Evolutionary conservation across 306 rosid species (phyloP).

Genomic region (Luffa acutangula): DNA sequence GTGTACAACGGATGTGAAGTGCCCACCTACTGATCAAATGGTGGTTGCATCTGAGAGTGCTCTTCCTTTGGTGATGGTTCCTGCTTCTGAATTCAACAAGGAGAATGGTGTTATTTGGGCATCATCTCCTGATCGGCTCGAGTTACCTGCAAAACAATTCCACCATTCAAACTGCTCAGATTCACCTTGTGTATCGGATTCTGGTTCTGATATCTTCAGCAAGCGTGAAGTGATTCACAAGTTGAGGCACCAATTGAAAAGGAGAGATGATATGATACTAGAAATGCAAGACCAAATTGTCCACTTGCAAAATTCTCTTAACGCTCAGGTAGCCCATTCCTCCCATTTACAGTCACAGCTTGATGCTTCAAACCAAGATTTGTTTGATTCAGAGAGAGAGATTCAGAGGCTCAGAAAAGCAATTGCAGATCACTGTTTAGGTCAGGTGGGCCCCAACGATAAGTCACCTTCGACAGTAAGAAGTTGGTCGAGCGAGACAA

Average conservation of each 20-base stretch:
- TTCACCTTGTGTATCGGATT: conserved; percentile 90
- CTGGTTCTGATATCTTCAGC: conserved; percentile 86
- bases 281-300: conserved; percentile 97
- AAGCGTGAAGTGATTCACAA: conserved; percentile 92
- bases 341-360: conserved; percentile 75
- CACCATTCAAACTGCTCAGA: conserved; percentile 85
- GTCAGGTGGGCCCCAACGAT: conserved; percentile 25
- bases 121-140: conserved; percentile 82
- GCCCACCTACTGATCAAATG: conserved; percentile 52
- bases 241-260: conserved; percentile 83
- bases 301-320: conserved; percentile 63
- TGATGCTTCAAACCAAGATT: conserved; percentile 59
- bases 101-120: conserved; percentile 78
- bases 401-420: conserved; percentile 86
- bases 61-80: conserved; percentile 76
- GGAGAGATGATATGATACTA: conserved; percentile 87
- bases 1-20: conserved; percentile 38
- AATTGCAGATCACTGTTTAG: conserved; percentile 80
- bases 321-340: conserved; percentile 56
- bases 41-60: conserved; percentile 43
- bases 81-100: conserved; percentile 57
- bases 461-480: conserved; percentile 16
- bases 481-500: conserved; percentile 21
- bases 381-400: conserved; percentile 74
- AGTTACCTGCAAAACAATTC: conserved; percentile 68